Evolutionary conservation across 257 asterid species (phyloP).

Genomic region (Salvia splendens): DNA sequence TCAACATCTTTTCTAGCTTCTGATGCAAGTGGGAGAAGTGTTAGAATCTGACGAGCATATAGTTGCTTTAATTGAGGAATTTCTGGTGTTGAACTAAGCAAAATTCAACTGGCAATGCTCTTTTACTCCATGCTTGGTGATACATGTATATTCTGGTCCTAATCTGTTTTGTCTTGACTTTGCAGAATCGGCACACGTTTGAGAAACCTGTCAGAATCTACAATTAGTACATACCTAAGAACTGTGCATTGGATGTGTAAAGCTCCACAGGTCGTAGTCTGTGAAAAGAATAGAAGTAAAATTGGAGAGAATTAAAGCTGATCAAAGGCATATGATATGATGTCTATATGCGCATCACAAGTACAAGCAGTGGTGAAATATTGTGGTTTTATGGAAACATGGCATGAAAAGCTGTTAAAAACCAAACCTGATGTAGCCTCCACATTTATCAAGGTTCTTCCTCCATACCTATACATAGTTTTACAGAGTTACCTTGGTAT

Average conservation of each 20-base stretch:
- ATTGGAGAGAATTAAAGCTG: conserved; percentile 21
- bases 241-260: conserved; percentile 3
- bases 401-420: conserved; percentile 16
- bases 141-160: conserved; percentile 11
- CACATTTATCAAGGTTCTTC: conserved; percentile 10
- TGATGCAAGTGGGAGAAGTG: neutral
- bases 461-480: conserved; percentile 19
- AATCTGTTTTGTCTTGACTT: conserved; percentile 28
- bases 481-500: conserved; percentile 13
- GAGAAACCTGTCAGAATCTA: conserved; percentile 78
- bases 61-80: neutral
- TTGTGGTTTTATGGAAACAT: conserved; percentile 5
- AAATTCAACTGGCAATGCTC: neutral
- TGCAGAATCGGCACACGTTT: conserved; percentile 70
- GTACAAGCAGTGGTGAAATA: conserved; percentile 9
- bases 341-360: neutral
- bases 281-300: conserved; percentile 16
- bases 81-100: neutral
- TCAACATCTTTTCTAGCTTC: neutral
- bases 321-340: conserved; percentile 1
- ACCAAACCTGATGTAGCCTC: conserved; percentile 27
- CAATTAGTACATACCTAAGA: conserved; percentile 42
- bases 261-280: conserved; percentile 14
- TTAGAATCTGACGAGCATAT: neutral
- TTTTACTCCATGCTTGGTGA: neutral